Percentiles rank a stretch among this genome's conserved stretches.
phyloP scores from a whole-genome alignment of 192 early-diverging fungal species.

The Linnemannia exigua region DNA sequence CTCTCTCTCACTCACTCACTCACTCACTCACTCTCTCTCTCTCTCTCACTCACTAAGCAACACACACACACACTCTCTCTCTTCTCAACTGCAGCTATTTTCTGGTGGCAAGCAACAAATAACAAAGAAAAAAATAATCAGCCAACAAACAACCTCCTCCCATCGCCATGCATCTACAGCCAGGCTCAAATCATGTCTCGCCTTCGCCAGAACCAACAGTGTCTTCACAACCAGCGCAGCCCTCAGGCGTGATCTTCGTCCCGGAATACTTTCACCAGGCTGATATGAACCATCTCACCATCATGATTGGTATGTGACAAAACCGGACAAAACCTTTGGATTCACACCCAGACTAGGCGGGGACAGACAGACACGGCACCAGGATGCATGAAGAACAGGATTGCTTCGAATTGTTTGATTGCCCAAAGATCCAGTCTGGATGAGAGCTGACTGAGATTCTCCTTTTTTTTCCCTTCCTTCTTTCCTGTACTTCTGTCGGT shows the following conservation, averaged over 20 bases:
- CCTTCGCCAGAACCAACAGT: conserved; percentile 53
- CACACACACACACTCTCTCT: not conserved
- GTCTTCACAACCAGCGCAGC: conserved; percentile 30
- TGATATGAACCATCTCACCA: conserved; percentile 63
- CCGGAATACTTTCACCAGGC: conserved; percentile 64
- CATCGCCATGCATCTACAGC: conserved; percentile 42
- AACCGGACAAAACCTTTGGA: not conserved
- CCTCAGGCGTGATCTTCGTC: conserved; percentile 48
- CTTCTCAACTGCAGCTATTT: too few relatives aligned
- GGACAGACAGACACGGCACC: not conserved
- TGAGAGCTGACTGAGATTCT: conserved; percentile 17
- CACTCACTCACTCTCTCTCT: not conserved
- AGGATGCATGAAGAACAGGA: not conserved
- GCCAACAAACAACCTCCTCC: not conserved
- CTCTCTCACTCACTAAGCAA: not conserved
- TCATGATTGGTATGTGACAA: conserved; percentile 62
- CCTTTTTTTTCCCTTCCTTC: not conserved
- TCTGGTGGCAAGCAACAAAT: too few relatives aligned
- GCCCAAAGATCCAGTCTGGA: not conserved
- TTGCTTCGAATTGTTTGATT: not conserved
- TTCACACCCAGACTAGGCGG: not conserved
- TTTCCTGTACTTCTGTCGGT: not conserved
- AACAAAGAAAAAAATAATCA: conserved; percentile 8
- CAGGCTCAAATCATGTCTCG: conserved; percentile 38
- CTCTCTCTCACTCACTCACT: not conserved